Evolutionary conservation across 768 basidiomycete species (phyloP).

Genomic region (Astraeus odoratus): DNA sequence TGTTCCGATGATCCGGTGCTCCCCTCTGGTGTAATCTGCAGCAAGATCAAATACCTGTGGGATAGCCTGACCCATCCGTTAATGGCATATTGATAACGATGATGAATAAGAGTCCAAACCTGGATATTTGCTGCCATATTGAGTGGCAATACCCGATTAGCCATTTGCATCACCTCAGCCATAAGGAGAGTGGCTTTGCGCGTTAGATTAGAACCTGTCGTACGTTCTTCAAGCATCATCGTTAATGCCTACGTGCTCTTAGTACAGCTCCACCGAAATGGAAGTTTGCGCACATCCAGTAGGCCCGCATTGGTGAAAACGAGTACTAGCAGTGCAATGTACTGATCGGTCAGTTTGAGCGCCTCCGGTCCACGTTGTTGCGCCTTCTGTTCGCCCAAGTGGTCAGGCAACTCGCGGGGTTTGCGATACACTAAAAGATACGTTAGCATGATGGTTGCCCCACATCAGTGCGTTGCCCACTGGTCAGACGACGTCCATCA

Average conservation of each 20-base stretch:
- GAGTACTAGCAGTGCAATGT: conserved; percentile 76
- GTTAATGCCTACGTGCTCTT: conserved; percentile 60
- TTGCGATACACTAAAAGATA: conserved; percentile 57
- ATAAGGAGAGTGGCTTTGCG: conserved; percentile 88
- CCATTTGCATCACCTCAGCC: conserved; percentile 84
- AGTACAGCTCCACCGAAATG: neutral
- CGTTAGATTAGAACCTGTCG: conserved; percentile 63
- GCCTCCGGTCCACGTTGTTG: conserved; percentile 46
- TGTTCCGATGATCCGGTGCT: conserved; percentile 76
- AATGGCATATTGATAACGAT: neutral
- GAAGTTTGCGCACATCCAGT: conserved; percentile 56
- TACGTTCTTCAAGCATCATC: conserved; percentile 76
- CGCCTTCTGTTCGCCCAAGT: conserved; percentile 28
- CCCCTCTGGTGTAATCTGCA: conserved; percentile 68
- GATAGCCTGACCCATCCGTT: conserved; percentile 50
- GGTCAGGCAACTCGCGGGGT: conserved; percentile 33
- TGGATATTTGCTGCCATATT: conserved; percentile 80
- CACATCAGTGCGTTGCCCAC: conserved; percentile 44
- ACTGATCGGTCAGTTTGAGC: conserved; percentile 87
- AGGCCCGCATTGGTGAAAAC: conserved; percentile 85
- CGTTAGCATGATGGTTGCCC: neutral
- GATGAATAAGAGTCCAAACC: conserved; percentile 32
- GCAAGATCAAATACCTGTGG: conserved; percentile 83
- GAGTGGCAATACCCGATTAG: conserved; percentile 81
- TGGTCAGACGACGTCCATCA: conserved; percentile 79